A percentile compares a stretch with the other conserved stretches of the same genome.
Conservation (phyloP, 1,284 basidiomycete species). For the Lignosus rhinocerotis region DNA sequence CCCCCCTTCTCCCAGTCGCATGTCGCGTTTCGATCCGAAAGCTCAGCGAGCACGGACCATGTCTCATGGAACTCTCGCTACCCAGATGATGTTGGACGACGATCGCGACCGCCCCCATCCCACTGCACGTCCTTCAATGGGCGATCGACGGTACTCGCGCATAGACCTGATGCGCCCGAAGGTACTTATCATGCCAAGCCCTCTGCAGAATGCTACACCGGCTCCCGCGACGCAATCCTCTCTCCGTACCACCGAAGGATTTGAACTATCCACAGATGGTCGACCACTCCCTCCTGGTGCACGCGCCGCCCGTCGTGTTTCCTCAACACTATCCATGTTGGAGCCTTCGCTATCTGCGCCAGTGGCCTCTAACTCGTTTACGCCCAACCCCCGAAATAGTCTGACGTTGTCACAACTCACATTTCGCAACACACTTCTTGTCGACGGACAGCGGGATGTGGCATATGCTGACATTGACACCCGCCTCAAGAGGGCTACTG, state of each 20-base stretch:
- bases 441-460: constrained; percentile 65
- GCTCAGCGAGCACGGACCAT: constrained; percentile 57
- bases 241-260: constrained; percentile 50
- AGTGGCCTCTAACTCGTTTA: constrained; percentile 63
- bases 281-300: constrained; percentile 71
- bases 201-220: constrained; percentile 57
- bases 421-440: constrained; percentile 72
- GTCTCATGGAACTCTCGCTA: constrained; percentile 67
- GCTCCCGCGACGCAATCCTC: constrained; percentile 31
- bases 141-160: constrained; percentile 64
- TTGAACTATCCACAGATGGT: constrained; percentile 62
- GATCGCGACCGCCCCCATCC: constrained; percentile 44
- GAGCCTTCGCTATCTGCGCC: constrained; percentile 23
- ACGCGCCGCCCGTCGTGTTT: constrained; percentile 51
- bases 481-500: constrained; percentile 60
- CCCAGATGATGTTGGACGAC: constrained; percentile 60
- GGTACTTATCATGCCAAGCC: constrained; percentile 83
- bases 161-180: constrained; percentile 78
- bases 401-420: constrained; percentile 76
- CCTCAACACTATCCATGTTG: constrained; percentile 37
- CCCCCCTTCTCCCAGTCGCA: constrained; percentile 56
- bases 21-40: constrained; percentile 76
- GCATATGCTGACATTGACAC: constrained; percentile 60
- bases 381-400: constrained; percentile 72
- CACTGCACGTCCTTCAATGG: constrained; percentile 34